Evolutionary conservation across 2,329 filamentous ascomycete species (phyloP), one percentile per base, ranked within the genome.

Genomic region (Ophiostoma populinum): DNA sequence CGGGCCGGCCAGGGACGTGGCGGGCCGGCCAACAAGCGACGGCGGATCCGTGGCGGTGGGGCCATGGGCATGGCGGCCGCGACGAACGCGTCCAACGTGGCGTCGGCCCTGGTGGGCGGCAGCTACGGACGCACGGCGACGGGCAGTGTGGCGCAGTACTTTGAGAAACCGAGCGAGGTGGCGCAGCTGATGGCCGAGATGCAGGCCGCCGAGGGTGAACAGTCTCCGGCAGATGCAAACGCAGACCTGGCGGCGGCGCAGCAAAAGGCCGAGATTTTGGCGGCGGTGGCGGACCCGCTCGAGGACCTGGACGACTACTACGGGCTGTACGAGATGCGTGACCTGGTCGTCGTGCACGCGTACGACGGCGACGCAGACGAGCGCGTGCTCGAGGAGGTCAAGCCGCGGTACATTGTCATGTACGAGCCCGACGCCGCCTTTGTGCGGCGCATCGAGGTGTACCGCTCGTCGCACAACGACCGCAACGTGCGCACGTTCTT

Each of bases 281-380:
- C 53, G 4, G 38, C 40, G 13, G 33, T 55, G 2, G 61, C 71
- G 5, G 90, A 95, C 53, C 78, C 82, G 1, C 63, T 94, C 7
- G 80, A 92, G 32, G 70, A 92, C 50, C 87, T 90, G 79, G 86
- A 94, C 43, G 78, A 87, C 45, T 90, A 78, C 56, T 95, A 86
- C 51, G 72, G 90, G 52, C 65, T 95, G 21, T 93, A 87, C 52
- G 81, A 92, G 36, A 90, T 92, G 74, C 70, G 82, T 45, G 81
- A 93, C 45, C 62, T 95, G 15, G 67, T 95, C 10, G 73, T 93
- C 26, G 66, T 95, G 13, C 90, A 95, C 52, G 80, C 90, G 1
- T 98, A 93, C 52, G 85, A 93, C 40, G 86, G 86, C 9, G 90
- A 95, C 51, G 79, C 87, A 60, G 90, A 98, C 52, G 90, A 95